Percentiles rank a stretch among this genome's conserved stretches.
These are phyloP conservation scores for Porodaedalea pini DNA, from an alignment of 1,284 basidiomycete genomes.

Conservation along the genomic window DNA sequence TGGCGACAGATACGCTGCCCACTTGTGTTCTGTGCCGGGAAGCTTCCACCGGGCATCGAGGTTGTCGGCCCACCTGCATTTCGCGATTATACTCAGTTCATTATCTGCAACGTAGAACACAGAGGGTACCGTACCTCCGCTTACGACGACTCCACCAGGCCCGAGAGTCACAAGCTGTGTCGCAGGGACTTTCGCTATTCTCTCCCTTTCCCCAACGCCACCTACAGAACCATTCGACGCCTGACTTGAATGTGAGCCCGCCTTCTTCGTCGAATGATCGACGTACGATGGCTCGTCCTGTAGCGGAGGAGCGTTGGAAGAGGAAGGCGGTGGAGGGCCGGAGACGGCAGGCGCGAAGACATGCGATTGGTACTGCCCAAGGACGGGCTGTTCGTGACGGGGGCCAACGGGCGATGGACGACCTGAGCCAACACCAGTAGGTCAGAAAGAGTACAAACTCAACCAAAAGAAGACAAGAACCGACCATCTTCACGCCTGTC, in stretches of 20 bases:
- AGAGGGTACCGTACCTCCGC: constrained; percentile 12
- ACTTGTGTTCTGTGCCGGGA: constrained; percentile 53
- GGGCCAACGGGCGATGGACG: constrained; percentile 29
- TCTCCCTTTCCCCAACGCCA: background rate
- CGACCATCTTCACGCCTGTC: constrained; percentile 10
- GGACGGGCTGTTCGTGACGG: constrained; percentile 29
- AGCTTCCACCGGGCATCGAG: constrained; percentile 31
- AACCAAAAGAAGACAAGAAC: background rate
- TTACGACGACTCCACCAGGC: constrained; percentile 19
- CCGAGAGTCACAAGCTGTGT: constrained; percentile 19
- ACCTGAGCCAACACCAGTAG: background rate
- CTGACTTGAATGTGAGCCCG: background rate
- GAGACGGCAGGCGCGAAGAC: constrained; percentile 67
- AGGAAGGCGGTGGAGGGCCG: constrained; percentile 25
- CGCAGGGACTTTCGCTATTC: constrained; percentile 10
- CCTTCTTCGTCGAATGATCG: background rate
- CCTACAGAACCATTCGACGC: background rate
- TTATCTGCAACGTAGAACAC: background rate
- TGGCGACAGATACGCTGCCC: constrained; percentile 74
- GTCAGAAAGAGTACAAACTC: background rate
- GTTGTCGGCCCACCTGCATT: background rate
- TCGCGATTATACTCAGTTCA: background rate
- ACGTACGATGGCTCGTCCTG: background rate
- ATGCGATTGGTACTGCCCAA: constrained; percentile 56
- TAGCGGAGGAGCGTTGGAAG: background rate